Percentiles rank a stretch among this genome's conserved stretches.
phyloP scores from a whole-genome alignment of 169 alveolate genomes.

The Plasmodium chabaudi region DNA sequence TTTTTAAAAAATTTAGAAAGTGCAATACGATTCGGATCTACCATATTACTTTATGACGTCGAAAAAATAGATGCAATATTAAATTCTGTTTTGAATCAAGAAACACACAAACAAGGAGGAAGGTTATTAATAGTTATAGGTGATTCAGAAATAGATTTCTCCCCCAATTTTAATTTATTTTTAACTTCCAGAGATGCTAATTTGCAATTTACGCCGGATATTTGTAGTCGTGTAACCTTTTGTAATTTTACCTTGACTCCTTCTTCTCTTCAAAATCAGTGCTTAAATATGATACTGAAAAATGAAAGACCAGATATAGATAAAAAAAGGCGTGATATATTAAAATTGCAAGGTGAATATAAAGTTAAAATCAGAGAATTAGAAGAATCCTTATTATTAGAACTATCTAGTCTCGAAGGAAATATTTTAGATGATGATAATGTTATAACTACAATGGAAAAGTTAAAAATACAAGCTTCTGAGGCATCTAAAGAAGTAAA shows the following conservation, averaged over 20 bases:
- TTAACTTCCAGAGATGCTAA: slow-evolving; percentile 96
- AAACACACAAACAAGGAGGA: slow-evolving; percentile 97
- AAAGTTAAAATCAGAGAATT: slow-evolving; percentile 93
- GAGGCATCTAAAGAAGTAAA: slow-evolving; percentile 93
- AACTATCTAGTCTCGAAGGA: slow-evolving; percentile 96
- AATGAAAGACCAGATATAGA: slow-evolving; percentile 97
- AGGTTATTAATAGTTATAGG: slow-evolving; percentile 96
- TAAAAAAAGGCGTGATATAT: slow-evolving; percentile 93
- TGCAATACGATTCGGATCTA: slow-evolving; percentile 96
- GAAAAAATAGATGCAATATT: slow-evolving; percentile 90
- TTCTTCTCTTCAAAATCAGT: slow-evolving; percentile 93
- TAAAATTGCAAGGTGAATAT: slow-evolving; percentile 94
- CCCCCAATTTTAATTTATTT: slow-evolving; percentile 94
- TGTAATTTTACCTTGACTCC: slow-evolving; percentile 98
- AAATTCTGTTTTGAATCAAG: slow-evolving; percentile 93
- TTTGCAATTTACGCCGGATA: slow-evolving; percentile 97
- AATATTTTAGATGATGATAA: slow-evolving; percentile 95
- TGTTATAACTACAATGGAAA: slow-evolving; percentile 90
- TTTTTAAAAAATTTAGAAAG: slow-evolving; percentile 94
- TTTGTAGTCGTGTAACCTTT: slow-evolving; percentile 97
- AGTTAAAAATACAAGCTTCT: slow-evolving; percentile 94
- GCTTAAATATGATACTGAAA: slow-evolving; percentile 94
- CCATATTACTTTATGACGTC: slow-evolving; percentile 96
- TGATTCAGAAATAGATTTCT: slow-evolving; percentile 97
- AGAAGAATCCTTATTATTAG: slow-evolving; percentile 95